phyloP scores from a whole-genome alignment of 2,329 filamentous ascomycete genomes.

The Calonectria crousiana region DNA sequence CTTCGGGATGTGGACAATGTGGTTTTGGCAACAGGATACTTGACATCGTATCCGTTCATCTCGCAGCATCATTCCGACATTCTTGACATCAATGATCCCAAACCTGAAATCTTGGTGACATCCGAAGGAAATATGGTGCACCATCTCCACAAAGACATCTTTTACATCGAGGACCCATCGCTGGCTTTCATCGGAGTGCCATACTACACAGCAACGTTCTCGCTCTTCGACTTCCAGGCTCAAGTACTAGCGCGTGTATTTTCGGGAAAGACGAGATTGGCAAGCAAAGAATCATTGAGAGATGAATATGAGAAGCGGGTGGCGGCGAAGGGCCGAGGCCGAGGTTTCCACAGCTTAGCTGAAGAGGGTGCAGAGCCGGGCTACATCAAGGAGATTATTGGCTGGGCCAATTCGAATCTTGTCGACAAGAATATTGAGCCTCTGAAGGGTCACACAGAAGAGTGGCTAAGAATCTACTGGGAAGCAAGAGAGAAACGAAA shows the following conservation, averaged over 20 bases:
- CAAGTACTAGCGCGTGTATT: constrained; percentile 70
- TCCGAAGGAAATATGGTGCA: constrained; percentile 72
- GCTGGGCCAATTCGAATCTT: constrained; percentile 36
- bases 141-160: constrained; percentile 78
- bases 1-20: constrained; percentile 71
- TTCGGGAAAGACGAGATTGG: constrained; percentile 56
- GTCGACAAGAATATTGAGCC: constrained; percentile 22
- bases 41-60: constrained; percentile 75
- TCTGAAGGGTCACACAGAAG: constrained; percentile 22
- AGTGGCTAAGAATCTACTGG: constrained; percentile 35
- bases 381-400: constrained; percentile 39
- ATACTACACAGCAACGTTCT: constrained; percentile 76
- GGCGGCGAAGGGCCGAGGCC: constrained; percentile 31
- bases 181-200: constrained; percentile 74
- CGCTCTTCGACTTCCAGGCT: constrained; percentile 78
- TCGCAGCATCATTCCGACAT: constrained; percentile 57
- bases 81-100: constrained; percentile 57
- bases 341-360: constrained; percentile 43
- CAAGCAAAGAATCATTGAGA: constrained; percentile 9
- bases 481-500: constrained; percentile 27
- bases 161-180: constrained; percentile 76
- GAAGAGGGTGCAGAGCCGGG: constrained; percentile 36
- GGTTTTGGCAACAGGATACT: constrained; percentile 77
- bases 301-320: constrained; percentile 41
- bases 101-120: constrained; percentile 68